Conservation (phyloP, 768 basidiomycete genomes). For the Sarcodon sp. region DNA sequence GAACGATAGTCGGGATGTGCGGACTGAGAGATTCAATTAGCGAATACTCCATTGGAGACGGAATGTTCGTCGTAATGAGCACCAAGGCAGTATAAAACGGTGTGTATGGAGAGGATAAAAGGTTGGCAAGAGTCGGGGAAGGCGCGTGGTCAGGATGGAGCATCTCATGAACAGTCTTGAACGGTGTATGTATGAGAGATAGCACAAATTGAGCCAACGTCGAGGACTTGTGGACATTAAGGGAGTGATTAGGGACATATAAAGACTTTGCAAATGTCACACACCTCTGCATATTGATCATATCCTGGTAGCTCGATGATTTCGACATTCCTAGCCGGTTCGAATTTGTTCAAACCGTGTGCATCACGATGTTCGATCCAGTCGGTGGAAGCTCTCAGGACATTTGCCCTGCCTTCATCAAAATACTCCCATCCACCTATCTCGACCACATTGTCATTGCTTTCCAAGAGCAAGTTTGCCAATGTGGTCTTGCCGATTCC, state of each 20-base stretch:
- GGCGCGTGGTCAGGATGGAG: constrained; percentile 41
- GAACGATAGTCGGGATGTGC: constrained; percentile 44
- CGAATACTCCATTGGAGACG: constrained; percentile 22
- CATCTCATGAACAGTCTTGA: constrained; percentile 36
- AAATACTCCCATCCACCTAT: constrained; percentile 43
- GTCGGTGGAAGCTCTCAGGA: constrained; percentile 51
- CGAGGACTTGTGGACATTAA: constrained; percentile 6
- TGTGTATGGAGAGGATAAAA: constrained; percentile 44
- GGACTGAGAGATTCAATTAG: constrained; percentile 36
- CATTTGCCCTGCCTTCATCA: constrained; percentile 20
- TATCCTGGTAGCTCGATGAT: constrained; percentile 38
- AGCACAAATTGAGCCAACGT: constrained; percentile 17
- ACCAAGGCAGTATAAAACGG: constrained; percentile 52
- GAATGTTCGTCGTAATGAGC: constrained; percentile 32
- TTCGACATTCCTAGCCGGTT: constrained; percentile 53
- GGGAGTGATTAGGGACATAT: not conserved
- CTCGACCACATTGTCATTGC: constrained; percentile 60
- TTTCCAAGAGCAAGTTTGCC: constrained; percentile 39
- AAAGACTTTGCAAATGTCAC: not conserved
- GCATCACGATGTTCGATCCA: constrained; percentile 58
- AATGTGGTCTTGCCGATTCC: constrained; percentile 33
- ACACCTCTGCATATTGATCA: constrained; percentile 17
- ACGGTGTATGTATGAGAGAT: constrained; percentile 40
- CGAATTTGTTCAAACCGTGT: constrained; percentile 54
- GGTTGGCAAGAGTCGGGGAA: constrained; percentile 32